Percentiles rank a stretch among this genome's conserved stretches.
Conservation (phyloP, 805 yeast genomes). For the Wickerhamomyces hampshirensis region DNA sequence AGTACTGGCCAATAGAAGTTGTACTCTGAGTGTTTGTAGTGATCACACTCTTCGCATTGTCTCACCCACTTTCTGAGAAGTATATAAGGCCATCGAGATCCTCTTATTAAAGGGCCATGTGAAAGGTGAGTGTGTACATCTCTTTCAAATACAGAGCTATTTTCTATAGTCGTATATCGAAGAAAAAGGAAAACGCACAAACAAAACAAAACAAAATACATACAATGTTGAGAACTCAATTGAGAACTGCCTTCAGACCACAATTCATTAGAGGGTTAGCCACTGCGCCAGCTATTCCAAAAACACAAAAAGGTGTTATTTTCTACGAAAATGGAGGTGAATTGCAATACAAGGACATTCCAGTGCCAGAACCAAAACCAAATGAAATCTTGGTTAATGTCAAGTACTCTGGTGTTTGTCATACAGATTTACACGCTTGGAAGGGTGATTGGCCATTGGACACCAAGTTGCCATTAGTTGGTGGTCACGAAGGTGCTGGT, state of each 20-base stretch:
- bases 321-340: constrained; percentile 49
- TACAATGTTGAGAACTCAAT: constrained; percentile 22
- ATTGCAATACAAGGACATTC: constrained; percentile 45
- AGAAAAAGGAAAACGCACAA: no score
- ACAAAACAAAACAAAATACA: no score
- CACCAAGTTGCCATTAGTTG: constrained; percentile 57
- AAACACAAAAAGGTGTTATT: constrained; percentile 47
- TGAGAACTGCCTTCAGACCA: constrained; percentile 18
- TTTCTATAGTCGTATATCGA: no score
- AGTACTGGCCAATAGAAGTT: no score
- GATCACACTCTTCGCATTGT: no score
- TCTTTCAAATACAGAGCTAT: not conserved
- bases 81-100: no score
- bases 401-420: constrained; percentile 72
- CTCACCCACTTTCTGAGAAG: no score
- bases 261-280: constrained; percentile 23
- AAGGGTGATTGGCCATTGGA: constrained; percentile 39
- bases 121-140: no score
- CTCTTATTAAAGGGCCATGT: no score
- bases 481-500: constrained; percentile 78
- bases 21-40: no score
- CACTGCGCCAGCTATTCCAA: constrained; percentile 36
- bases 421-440: constrained; percentile 68
- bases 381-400: constrained; percentile 61
- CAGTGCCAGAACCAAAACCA: constrained; percentile 58